Base-by-base conservation (phyloP, 2,329 filamentous ascomycete species). In the Ophiostoma himal-ulmi region DNA sequence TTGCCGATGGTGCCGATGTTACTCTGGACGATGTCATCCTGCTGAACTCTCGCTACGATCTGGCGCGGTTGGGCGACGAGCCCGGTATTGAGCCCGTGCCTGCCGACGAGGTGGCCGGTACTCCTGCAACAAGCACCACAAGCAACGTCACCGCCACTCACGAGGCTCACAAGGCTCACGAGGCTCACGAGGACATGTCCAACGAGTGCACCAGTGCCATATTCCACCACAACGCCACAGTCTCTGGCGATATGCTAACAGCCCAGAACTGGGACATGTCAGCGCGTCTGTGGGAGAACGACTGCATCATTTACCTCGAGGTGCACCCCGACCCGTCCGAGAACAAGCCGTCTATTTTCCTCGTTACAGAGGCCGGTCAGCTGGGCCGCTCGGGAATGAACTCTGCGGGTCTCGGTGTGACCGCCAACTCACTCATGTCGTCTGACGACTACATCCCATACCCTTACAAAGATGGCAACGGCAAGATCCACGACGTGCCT, bases 321-420 rank as follows among this genome's bases (percentile, higher is more conserved):
- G 72, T 76, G 20, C 74, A 73, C 22, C 72, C 72, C 5, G 64
- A 73, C 26, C 54, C 71, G 0, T 72, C 70, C 1, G 75, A 75
- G 67, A 52, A 73, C 7, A 41, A 70, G 34, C 73, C 74, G 10
- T 72, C 72, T 52, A 71, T 78, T 34, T 74, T 78, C 64, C 68
- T 75, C 36, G 52, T 78, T 10, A 76, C 75, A 2, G 76, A 78
- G 69, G 77, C 75, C 11, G 77, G 77, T 30, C 76, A 78, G 70
- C 72, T 78, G 20, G 74, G 70, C 14, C 74, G 37, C 3, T 71
- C 70, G 34, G 77, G 76, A 44, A 77, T 78, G 75, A 78, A 77
- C 68, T 76, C 76, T 13, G 57, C 70, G 3, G 77, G 77, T 5
- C 48, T 78, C 11, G 74, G 70, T 7, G 74, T 77, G 13, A 74